These are phyloP conservation scores for Pseudocercospora vitis DNA, from an alignment of 2,329 filamentous ascomycete species.

Conservation along the genomic window DNA sequence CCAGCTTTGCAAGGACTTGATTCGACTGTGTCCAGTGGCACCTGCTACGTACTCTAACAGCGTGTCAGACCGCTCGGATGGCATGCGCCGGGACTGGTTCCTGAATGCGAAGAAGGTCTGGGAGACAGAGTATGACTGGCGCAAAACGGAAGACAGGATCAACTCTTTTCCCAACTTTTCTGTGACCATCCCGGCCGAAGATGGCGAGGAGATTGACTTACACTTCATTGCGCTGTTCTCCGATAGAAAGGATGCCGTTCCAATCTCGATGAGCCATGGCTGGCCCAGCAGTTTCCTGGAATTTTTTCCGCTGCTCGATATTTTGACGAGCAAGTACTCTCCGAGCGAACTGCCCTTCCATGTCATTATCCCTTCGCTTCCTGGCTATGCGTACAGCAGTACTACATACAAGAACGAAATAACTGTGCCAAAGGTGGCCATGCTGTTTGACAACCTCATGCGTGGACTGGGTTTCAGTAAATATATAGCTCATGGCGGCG, in stretches of 20 bases:
- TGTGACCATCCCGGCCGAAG: conserved; percentile 42
- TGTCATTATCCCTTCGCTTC: conserved; percentile 54
- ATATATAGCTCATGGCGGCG: conserved; percentile 57
- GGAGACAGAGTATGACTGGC: conserved; percentile 37
- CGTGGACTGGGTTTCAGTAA: conserved; percentile 50
- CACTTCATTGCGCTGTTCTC: conserved; percentile 59
- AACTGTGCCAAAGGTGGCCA: conserved; percentile 39
- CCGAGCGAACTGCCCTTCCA: conserved; percentile 55
- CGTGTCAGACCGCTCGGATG: conserved; percentile 38
- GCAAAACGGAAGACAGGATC: conserved; percentile 44
- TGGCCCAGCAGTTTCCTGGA: conserved; percentile 41
- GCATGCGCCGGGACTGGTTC: conserved; percentile 51
- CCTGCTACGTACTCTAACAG: conserved; percentile 51
- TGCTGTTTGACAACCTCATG: conserved; percentile 52
- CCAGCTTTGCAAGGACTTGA: conserved; percentile 46
- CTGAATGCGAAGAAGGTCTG: conserved; percentile 36
- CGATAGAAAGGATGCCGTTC: conserved; percentile 40
- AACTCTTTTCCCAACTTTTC: conserved; percentile 56
- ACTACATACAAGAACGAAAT: conserved; percentile 47
- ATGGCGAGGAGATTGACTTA: conserved; percentile 42
- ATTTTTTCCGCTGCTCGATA: conserved; percentile 31
- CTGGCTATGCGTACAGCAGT: conserved; percentile 52
- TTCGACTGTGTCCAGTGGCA: conserved; percentile 50
- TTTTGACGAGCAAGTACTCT: conserved; percentile 44
- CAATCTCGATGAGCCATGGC: conserved; percentile 38